These are phyloP conservation scores for Cryptococcus amylolentus DNA, from an alignment of 1,284 basidiomycete species.

Conservation along the genomic window DNA sequence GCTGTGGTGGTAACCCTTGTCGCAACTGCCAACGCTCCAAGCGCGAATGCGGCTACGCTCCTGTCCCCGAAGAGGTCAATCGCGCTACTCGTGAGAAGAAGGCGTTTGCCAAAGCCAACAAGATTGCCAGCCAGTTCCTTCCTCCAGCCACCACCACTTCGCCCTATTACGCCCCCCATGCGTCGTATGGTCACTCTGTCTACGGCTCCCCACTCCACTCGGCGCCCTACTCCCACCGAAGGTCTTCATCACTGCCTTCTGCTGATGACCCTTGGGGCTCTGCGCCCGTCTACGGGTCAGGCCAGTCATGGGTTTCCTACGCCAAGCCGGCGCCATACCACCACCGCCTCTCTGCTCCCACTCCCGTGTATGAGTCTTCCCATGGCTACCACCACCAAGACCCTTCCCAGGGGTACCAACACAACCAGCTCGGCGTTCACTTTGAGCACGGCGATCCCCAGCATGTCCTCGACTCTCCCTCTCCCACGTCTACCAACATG, in stretches of 20 bases:
- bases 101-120: conserved; percentile 40
- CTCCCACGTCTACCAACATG: conserved; percentile 35
- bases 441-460: not conserved
- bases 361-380: conserved; percentile 27
- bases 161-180: conserved; percentile 33
- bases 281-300: conserved; percentile 8
- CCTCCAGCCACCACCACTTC: conserved; percentile 22
- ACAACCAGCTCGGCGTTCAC: conserved; percentile 12
- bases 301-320: not conserved
- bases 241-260: not conserved
- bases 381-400: not conserved
- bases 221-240: conserved; percentile 22
- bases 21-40: conserved; percentile 46
- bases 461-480: conserved; percentile 12
- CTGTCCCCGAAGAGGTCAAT: conserved; percentile 49
- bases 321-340: no score
- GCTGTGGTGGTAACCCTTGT: conserved; percentile 46
- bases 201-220: conserved; percentile 22
- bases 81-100: conserved; percentile 46
- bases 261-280: not conserved
- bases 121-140: conserved; percentile 11
- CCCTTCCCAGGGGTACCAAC: no score
- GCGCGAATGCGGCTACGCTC: conserved; percentile 45
- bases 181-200: not conserved
- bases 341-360: conserved; percentile 18